Evolutionary conservation across 1,284 basidiomycete genomes (phyloP), one percentile per base, ranked within the genome.

Genomic region (Ceratobasidium sp.): DNA sequence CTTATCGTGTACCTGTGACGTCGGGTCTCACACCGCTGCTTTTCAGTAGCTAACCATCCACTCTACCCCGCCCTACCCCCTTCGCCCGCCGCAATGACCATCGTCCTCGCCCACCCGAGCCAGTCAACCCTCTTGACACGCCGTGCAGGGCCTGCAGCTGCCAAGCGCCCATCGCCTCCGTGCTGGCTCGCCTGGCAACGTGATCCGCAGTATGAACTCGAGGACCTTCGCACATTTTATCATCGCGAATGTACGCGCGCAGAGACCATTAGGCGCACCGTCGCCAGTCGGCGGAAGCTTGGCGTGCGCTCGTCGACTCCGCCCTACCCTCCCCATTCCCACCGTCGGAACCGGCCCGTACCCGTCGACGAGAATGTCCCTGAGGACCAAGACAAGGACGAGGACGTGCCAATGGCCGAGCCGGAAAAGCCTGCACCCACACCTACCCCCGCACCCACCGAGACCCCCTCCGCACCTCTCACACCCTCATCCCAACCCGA

Each of bases 181-280:
- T 69, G 31, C 66, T 69, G 66, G 66, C 66, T 69, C 24, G 66
- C 66, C 53, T 69, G 66, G 66, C 66, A 69, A 41, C 66, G 66
- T 5, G 66, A 69, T n/a, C 66, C 66, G 19, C 53, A 56, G n/a
- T 54, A 24, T 41, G 66, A 69, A 53, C 50, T 69, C 45, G 66
- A 56, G 36, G 41, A 47, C 24, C 53, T 69, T 15, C 66, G 66
- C 22, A 44, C 51, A 17, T 69, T 69, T 24, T 69, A 69, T 53
- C 51, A 47, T 41, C 66, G 66, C 41, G 66, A 69, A n/a, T 54
- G 53, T 53, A 41, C 53, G 14, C 66, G 66, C n/a, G 54, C 66
- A 17, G 66, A 69, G 33, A 41, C 51, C 19, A 69, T 69, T 53
- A 31, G 41, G 11, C 53, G 24, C 53, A 69, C 51, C 29, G 66